Conservation (phyloP, 371 early-diverging fungal genomes). For the Coemansia sp. region DNA sequence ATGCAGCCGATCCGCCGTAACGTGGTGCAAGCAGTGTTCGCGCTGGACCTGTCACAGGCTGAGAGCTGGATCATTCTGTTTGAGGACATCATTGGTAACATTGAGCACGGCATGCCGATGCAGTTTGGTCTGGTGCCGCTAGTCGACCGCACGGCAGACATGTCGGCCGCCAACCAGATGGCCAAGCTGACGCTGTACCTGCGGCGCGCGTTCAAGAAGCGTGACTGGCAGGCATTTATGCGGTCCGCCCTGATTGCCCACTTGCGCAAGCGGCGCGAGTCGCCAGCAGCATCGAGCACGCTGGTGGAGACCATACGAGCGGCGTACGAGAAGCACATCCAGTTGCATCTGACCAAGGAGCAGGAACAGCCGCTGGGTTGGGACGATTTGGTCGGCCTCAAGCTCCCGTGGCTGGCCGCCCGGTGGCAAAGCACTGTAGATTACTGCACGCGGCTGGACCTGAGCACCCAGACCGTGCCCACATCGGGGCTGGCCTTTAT, state of each 20-base stretch:
- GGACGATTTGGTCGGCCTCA: conserved; percentile 19
- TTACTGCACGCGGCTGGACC: conserved; percentile 44
- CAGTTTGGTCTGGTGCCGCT: conserved; percentile 81
- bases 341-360: conserved; percentile 29
- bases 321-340: conserved; percentile 22
- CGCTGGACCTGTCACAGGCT: conserved; percentile 63
- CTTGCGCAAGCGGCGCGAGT: conserved; percentile 2
- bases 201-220: conserved; percentile 40
- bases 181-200: conserved; percentile 56
- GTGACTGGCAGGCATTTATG: conserved; percentile 28
- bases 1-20: conserved; percentile 74
- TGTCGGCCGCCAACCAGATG: conserved; percentile 49
- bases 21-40: conserved; percentile 66
- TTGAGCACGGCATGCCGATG: conserved; percentile 73
- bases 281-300: not conserved
- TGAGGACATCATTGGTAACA: conserved; percentile 58
- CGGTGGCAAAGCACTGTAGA: conserved; percentile 31
- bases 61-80: conserved; percentile 55
- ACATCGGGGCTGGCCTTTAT: conserved; percentile 59
- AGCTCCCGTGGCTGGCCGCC: conserved; percentile 18
- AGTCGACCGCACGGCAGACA: conserved; percentile 42
- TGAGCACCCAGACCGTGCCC: conserved; percentile 25
- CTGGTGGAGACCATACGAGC: conserved; percentile 18
- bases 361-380: conserved; percentile 24
- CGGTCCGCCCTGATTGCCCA: conserved; percentile 26